Evolutionary conservation across 2,329 filamentous ascomycete genomes (phyloP).

Genomic region (Coniochaeta sp.): DNA sequence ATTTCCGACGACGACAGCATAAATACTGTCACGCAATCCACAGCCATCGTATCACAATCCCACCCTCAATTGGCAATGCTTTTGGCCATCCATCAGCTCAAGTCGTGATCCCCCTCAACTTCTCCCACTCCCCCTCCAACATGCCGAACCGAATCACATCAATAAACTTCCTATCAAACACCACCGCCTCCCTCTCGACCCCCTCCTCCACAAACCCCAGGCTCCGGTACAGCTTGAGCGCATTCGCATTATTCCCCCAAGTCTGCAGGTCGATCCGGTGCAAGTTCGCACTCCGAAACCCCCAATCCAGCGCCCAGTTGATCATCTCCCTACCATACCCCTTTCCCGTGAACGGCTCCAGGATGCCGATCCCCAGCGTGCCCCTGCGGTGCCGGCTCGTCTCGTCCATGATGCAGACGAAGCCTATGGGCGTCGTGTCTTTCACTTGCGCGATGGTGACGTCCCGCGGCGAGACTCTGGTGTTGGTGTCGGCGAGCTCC

Average conservation of each 20-base stretch:
- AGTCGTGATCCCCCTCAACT: slow-evolving; percentile 5
- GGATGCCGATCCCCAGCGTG: slow-evolving; percentile 25
- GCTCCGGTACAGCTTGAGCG: slow-evolving; percentile 23
- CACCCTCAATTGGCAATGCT: too few relatives aligned
- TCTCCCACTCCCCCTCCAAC: slow-evolving; percentile 15
- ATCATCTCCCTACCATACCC: slow-evolving; percentile 31
- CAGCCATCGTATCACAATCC: too few relatives aligned
- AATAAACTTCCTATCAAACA: slow-evolving; percentile 26
- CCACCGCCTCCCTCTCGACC: slow-evolving; percentile 21
- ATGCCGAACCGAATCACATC: slow-evolving; percentile 25
- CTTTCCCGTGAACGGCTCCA: slow-evolving; percentile 18
- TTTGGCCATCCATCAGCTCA: too few relatives aligned
- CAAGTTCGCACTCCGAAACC: slow-evolving; percentile 26
- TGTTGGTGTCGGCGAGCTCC: neutral
- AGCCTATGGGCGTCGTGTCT: slow-evolving; percentile 8
- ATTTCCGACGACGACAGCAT: neutral
- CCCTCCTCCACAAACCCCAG: slow-evolving; percentile 29
- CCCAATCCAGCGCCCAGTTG: slow-evolving; percentile 28
- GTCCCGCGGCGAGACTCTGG: neutral
- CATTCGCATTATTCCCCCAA: slow-evolving; percentile 24
- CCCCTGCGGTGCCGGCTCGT: slow-evolving; percentile 31
- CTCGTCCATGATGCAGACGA: slow-evolving; percentile 6
- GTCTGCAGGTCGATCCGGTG: slow-evolving; percentile 26
- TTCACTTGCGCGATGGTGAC: neutral
- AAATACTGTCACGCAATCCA: neutral